Evolutionary conservation across 441 rosid species (phyloP).

Genomic region (Dalechampia spathulata): DNA sequence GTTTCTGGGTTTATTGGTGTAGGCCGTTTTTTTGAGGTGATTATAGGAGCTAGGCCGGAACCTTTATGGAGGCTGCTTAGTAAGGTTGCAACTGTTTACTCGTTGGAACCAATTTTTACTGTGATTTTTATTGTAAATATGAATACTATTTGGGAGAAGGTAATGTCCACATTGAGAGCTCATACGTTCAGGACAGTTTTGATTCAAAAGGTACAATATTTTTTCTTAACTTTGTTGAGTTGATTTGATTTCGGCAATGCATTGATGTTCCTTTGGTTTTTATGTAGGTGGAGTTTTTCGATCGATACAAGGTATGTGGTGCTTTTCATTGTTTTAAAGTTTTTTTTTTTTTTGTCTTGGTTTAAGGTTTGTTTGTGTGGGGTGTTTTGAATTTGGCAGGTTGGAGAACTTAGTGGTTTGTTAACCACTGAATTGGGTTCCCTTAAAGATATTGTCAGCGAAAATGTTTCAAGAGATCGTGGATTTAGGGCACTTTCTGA

Average conservation of each 20-base stretch:
- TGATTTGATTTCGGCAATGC: too few species aligned
- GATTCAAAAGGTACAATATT: conserved; percentile 57
- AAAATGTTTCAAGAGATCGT: conserved; percentile 91
- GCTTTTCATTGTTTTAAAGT: not conserved
- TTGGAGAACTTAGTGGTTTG: conserved; percentile 79
- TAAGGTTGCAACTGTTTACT: conserved; percentile 58
- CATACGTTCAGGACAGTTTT: conserved; percentile 62
- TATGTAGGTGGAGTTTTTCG: conserved; percentile 78
- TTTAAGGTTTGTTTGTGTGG: not conserved
- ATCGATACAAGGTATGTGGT: conserved; percentile 61
- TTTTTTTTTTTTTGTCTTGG: not conserved
- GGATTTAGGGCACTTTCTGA: conserved; percentile 95
- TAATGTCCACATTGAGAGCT: conserved; percentile 74
- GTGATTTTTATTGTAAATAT: conserved; percentile 64
- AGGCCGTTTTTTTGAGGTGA: conserved; percentile 83
- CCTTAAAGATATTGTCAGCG: conserved; percentile 67
- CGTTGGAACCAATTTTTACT: conserved; percentile 77
- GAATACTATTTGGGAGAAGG: conserved; percentile 72
- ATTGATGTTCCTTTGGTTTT: too few species aligned
- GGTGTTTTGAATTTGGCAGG: conserved; percentile 29
- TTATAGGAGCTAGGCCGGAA: conserved; percentile 66
- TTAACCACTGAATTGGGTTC: conserved; percentile 91
- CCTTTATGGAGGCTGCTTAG: conserved; percentile 64
- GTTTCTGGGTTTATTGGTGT: conserved; percentile 2
- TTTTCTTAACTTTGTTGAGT: not conserved